A percentile compares a stretch with the other conserved stretches of the same genome.
phyloP scores from a whole-genome alignment of 129 eudicot species.

The Tagetes erecta region DNA sequence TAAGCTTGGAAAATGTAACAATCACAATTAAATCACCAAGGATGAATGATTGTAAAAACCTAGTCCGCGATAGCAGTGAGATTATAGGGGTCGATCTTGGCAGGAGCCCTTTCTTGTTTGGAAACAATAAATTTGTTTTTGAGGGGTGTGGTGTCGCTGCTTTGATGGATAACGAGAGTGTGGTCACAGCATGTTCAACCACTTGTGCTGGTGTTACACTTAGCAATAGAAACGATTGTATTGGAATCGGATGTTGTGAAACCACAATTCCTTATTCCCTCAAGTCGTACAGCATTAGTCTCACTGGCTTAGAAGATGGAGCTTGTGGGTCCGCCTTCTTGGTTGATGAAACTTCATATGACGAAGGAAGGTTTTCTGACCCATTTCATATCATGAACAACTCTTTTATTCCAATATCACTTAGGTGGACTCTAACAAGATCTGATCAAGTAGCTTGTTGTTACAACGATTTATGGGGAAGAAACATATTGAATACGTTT shows the following conservation, averaged over 20 bases:
- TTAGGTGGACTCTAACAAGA: conserved; percentile 3
- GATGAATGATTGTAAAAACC: conserved; percentile 12
- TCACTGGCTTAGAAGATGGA: neutral
- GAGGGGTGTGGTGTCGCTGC: conserved; percentile 20
- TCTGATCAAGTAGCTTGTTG: neutral
- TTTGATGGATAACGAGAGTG: neutral
- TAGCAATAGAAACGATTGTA: neutral
- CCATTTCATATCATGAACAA: neutral
- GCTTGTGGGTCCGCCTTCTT: conserved; percentile 23
- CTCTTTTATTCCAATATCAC: conserved; percentile 12
- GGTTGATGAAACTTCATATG: conserved; percentile 7
- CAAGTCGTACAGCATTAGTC: neutral
- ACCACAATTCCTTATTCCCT: conserved; percentile 7
- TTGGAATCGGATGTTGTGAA: conserved; percentile 30
- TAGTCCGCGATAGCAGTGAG: neutral
- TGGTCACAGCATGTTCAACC: conserved; percentile 26
- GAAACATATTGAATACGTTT: neutral
- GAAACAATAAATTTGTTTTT: conserved; percentile 21
- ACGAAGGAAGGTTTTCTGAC: neutral
- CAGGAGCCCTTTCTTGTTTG: conserved; percentile 23
- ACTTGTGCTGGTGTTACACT: neutral
- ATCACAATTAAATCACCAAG: conserved; percentile 22
- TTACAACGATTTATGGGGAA: rapidly evolving
- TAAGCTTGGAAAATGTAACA: neutral
- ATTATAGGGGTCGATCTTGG: neutral